Evolutionary conservation across 345 rosid species (phyloP).

Genomic region (Cardiospermum halicacabum): DNA sequence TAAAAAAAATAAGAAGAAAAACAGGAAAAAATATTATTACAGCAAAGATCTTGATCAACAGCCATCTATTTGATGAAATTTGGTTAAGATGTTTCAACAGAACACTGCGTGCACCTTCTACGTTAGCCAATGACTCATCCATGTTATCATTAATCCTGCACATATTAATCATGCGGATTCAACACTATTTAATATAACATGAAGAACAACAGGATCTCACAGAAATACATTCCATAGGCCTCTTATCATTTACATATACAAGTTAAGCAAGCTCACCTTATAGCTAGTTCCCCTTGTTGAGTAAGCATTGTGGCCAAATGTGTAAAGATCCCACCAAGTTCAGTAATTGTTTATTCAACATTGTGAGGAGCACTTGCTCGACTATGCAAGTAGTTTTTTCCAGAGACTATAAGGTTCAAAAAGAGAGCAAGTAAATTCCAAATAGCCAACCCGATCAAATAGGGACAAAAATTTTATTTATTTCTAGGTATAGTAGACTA

Average conservation of each 20-base stretch:
- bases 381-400: constrained; percentile 46
- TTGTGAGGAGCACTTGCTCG: constrained; percentile 74
- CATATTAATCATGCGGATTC: constrained; percentile 18
- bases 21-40: constrained; percentile 58
- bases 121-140: constrained; percentile 83
- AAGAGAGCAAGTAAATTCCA: neutral
- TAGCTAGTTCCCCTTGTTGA: constrained; percentile 86
- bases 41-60: constrained; percentile 83
- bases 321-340: constrained; percentile 84
- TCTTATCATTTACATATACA: neutral
- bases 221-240: neutral
- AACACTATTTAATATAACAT: neutral
- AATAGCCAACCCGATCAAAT: too few relatives aligned
- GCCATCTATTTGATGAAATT: constrained; percentile 95
- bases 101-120: constrained; percentile 76
- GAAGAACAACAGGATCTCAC: neutral
- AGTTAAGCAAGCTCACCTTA: constrained; percentile 42
- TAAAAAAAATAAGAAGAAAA: constrained; percentile 59
- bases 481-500: too few relatives aligned
- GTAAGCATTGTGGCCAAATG: constrained; percentile 92
- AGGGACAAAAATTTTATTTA: too few relatives aligned
- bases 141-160: constrained; percentile 89
- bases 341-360: constrained; percentile 85
- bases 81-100: constrained; percentile 66
- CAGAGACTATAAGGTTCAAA: neutral